Percentiles rank a stretch among this genome's conserved stretches.
phyloP scores from a whole-genome alignment of 2,329 filamentous ascomycete genomes.

The Phyllachora maydis region DNA sequence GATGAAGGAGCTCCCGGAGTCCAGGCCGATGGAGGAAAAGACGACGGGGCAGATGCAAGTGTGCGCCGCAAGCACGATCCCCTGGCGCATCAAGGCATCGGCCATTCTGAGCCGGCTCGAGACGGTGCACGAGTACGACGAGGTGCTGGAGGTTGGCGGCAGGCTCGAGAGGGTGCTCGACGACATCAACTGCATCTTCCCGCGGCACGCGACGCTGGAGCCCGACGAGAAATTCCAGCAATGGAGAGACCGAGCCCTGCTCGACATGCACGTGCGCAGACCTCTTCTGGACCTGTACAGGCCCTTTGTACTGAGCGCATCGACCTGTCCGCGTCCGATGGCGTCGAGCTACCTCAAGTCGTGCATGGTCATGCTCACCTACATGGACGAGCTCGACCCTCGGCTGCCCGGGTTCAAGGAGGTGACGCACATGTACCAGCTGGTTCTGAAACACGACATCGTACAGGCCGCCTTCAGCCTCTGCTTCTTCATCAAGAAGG shows the following conservation, averaged over 20 bases:
- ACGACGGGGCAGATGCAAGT: constrained; percentile 33
- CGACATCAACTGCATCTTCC: constrained; percentile 30
- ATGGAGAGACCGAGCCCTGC: constrained; percentile 26
- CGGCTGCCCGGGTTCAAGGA: constrained; percentile 19
- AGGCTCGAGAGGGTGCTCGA: constrained; percentile 31
- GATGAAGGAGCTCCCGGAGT: constrained; percentile 24
- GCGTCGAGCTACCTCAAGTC: constrained; percentile 29
- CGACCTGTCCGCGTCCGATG: constrained; percentile 27
- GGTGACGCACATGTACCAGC: constrained; percentile 28
- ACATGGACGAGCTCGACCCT: constrained; percentile 31
- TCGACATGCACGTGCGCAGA: constrained; percentile 32
- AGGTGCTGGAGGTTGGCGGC: constrained; percentile 29
- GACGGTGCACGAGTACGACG: constrained; percentile 26
- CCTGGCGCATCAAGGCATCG: constrained; percentile 25
- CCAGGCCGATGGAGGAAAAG: constrained; percentile 26
- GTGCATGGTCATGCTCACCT: constrained; percentile 32
- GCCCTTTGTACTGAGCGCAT: constrained; percentile 29
- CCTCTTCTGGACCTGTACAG: constrained; percentile 29
- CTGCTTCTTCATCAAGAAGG: constrained; percentile 28
- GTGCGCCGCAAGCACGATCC: constrained; percentile 28
- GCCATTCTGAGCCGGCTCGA: constrained; percentile 29
- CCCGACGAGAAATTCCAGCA: constrained; percentile 23
- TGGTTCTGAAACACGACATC: constrained; percentile 30
- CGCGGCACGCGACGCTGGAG: constrained; percentile 19
- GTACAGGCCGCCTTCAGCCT: constrained; percentile 32